Base-by-base conservation (phyloP, 495 filamentous ascomycete genomes). In the Trichocladium uniseriatum region DNA sequence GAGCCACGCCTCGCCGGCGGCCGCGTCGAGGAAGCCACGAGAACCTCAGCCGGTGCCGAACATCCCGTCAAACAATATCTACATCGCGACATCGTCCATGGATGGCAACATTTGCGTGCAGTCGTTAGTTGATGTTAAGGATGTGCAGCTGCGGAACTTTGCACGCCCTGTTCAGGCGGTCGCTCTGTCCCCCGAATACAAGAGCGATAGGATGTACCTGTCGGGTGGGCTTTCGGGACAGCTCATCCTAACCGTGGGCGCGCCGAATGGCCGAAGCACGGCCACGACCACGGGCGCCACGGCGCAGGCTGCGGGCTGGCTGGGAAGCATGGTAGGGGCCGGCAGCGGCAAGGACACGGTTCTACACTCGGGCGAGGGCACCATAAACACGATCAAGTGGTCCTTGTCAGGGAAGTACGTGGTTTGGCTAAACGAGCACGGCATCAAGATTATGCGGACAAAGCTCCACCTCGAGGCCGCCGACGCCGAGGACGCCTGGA, bases 371-470 rank as follows among this genome's bases (percentile, higher is more conserved):
- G 92, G 92, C 3, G 94, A 98, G 67, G 92, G 92, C 6, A 78
- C 80, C 7, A 94, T 98, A 51, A 86, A 80, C 55, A 85, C 84
- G 6, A 89, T 98, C 50, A 86, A 89, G 62, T 98, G 89, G 88
- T 95, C 89, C 0, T 60, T 87, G 46, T 88, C 89, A 1, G 91
- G 92, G 1, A 86, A 84, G 69, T 96, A 86, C 62, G 85, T 97
- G 2, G 84, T 79, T 0, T 98, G 92, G 92, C 74, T 92, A 19
- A 97, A 95, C 57, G 92, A 98, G 65, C 83, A 91, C 56, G 92
- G 92, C 1, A 89, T 95, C 59, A 95, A 95, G 64, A 89, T 98
- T 41, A 97, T 98, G 92, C 78, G 92, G 38, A 87, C 86, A 4
- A 89, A 89, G 59, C 64, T 95, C 20, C 78, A 88, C 47, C 74